Evolutionary conservation across 2,329 filamentous ascomycete species (phyloP).

Genomic region (Podosphaera xanthii): DNA sequence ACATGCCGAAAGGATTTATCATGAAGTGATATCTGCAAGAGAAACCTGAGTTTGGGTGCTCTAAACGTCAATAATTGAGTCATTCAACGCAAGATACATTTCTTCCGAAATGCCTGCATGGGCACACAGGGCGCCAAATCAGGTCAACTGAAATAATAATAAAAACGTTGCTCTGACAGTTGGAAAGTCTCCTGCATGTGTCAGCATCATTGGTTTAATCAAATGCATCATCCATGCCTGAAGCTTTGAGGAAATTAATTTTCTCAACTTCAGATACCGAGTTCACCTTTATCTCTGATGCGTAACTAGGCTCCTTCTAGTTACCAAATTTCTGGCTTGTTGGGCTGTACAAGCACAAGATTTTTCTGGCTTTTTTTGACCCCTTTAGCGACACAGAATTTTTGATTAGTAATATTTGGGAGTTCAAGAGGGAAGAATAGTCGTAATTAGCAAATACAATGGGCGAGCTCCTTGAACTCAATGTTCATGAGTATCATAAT

Average conservation of each 20-base stretch:
- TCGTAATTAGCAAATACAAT: not conserved
- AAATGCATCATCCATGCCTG: not conserved
- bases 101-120: too few species aligned
- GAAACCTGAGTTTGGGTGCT: not conserved
- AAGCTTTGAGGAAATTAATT: not conserved
- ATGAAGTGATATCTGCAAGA: not conserved
- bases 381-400: not conserved
- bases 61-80: too few species aligned
- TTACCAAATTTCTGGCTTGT: not conserved
- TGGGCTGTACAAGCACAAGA: not conserved
- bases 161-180: not conserved
- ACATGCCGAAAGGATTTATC: too few species aligned
- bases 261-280: not conserved
- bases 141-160: too few species aligned
- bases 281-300: not conserved
- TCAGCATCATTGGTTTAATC: not conserved
- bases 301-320: not conserved
- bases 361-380: not conserved
- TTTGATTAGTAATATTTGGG: not conserved
- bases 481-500: too few species aligned
- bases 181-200: not conserved
- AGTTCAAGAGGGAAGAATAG: not conserved
- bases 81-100: too few species aligned
- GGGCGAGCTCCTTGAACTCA: too few species aligned
- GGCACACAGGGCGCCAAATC: too few species aligned